Percentiles rank a stretch among this genome's conserved stretches.
Conservation (phyloP, 148 eudicot genomes). For the Rhododendron simsii region DNA sequence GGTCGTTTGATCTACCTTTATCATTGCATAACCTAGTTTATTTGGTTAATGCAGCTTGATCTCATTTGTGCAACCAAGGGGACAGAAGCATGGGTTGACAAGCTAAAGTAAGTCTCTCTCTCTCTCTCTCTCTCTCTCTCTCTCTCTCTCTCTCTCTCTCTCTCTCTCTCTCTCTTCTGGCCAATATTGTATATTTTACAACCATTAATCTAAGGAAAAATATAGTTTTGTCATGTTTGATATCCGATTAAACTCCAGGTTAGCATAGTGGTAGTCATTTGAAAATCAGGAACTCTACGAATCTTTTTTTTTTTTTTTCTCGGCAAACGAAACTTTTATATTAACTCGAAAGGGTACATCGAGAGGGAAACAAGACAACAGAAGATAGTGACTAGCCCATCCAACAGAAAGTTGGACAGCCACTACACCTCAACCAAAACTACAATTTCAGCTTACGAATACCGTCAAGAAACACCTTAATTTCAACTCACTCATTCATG, state of each 20-base stretch:
- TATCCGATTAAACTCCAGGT: background rate
- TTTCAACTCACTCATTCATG: background rate
- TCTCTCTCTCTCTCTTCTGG: background rate
- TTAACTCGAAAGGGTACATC: too few species aligned
- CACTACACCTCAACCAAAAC: too few species aligned
- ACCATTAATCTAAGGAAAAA: background rate
- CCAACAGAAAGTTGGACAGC: too few species aligned
- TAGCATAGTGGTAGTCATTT: background rate
- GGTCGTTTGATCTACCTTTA: background rate
- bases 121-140: background rate
- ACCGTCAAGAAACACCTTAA: too few species aligned
- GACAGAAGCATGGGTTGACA: constrained; percentile 86
- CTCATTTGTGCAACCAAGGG: constrained; percentile 82
- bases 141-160: background rate
- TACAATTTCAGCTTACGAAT: too few species aligned
- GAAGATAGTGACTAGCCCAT: too few species aligned
- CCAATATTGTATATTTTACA: background rate
- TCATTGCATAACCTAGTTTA: background rate
- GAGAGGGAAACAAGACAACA: too few species aligned
- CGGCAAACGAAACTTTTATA: too few species aligned
- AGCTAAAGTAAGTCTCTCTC: constrained; percentile 55
- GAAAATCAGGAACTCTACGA: background rate
- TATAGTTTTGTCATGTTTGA: background rate
- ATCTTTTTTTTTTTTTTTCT: too few species aligned
- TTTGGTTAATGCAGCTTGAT: constrained; percentile 52